Base-by-base conservation (phyloP, 192 early-diverging fungal species). In the Chytriomyces sp. region DNA sequence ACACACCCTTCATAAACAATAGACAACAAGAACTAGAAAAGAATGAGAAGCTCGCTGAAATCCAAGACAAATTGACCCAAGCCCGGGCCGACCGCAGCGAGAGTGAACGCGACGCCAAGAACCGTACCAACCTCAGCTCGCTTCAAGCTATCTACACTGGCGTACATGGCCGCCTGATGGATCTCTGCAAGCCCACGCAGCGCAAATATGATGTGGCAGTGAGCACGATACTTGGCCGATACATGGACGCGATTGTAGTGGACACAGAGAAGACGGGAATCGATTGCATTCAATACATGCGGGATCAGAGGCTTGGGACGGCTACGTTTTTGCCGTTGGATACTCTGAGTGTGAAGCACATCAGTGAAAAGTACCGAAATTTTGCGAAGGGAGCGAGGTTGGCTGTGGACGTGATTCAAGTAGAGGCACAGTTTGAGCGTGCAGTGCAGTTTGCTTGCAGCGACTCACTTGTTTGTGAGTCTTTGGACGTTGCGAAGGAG, bases 241-340 rank as follows among this genome's bases (percentile, higher is more conserved):
- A 97, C 67, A 84, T 96, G 81, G 98, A 99, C 66, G 88, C 98
- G 4, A 91, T 99, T 67, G 91, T 98, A 3, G 96, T 98, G 2
- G 96, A 98, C 67, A 87, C 84, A 44, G 88, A 98, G 79, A 86
- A 89, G 75, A 96, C 90, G 0, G 98, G 94, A 4, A 91, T 97
- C 52, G 95, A 98, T 64, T 99, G 98, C 73, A 98, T 99, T 70
- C 86, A 91, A 70, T 93, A 96, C 60, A 84, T 99, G 81, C 82
- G 91, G 60, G 96, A 98, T 74, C 94, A 98, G 80, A 89, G 94
- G 17, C 80, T 86, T 0, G 98, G 96, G 1, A 91, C 92, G 65
- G 93, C 93, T 0, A 96, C 95, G 0, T 99, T 99, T 77, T 77
- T 99, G 59, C 98, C 98, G 0, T 81, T 99, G 28, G 93, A 97